Evolutionary conservation across 345 rosid species (phyloP), one percentile per base, ranked within the genome.

Genomic region (Physaria fendleri): DNA sequence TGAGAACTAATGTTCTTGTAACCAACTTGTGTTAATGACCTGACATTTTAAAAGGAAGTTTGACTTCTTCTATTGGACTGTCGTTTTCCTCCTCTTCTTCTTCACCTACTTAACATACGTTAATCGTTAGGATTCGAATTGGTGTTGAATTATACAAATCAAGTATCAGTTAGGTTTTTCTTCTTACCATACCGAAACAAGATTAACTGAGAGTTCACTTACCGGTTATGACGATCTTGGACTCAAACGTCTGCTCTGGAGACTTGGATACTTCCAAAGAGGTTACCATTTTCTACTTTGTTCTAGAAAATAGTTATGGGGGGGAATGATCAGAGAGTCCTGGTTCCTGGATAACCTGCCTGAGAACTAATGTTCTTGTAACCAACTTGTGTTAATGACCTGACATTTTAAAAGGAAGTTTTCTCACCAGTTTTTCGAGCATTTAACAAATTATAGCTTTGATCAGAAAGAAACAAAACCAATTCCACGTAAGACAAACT

Each of bases 221-320:
- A 60, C 73, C 67, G 46, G 61, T 4, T 40, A 68, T 51, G 47
- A 42, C 16, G 55, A 50, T 51, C 41, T 51, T 68, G 41, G 66
- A 58, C 59, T 67, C 64, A 12, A 39, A 4, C 42, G 6, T 51
- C 30, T 41, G 24, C 32, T 59, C 61, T n/a, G 40, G 21, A 23
- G 54, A 20, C 1, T 68, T 59, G 20, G 72, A 13, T 9, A 61
- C 43, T 37, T 60, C 50, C 8, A 53, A 30, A 50, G 53, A 28
- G 34, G 42, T 45, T 6, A 8, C 48, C 73, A 68, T 68, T 67
- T 17, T 58, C 3, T 12, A 14, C 21, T 37, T 49, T 35, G 44
- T 56, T 56, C 47, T 10, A 6, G 10, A 59, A 11, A 41, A 4
- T 30, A 34, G 30, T 39, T 1, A 22, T 24, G 2, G 22, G 62